These are phyloP conservation scores for Pythium myriotylum DNA, from an alignment of 352 stramenopile genomes.

Conservation along the genomic window DNA sequence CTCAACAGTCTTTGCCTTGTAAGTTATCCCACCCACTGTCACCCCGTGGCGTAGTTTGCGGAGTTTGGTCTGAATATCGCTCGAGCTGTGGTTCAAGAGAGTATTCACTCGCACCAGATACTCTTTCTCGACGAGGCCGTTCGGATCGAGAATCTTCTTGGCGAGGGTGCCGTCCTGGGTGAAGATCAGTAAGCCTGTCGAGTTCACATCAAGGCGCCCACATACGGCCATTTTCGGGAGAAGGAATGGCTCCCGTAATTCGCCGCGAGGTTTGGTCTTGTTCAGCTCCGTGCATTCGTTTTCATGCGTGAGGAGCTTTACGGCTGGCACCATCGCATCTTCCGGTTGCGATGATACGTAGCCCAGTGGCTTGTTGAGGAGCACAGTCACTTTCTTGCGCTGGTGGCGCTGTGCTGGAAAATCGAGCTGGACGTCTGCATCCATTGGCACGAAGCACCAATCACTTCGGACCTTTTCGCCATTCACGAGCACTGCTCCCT, in stretches of 20 bases:
- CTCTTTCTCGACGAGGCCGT: constrained; percentile 77
- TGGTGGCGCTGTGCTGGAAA: constrained; percentile 72
- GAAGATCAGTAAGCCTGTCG: constrained; percentile 78
- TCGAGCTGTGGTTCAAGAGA: constrained; percentile 45
- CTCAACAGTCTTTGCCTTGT: constrained; percentile 77
- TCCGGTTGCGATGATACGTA: constrained; percentile 82
- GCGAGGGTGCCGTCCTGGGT: constrained; percentile 80
- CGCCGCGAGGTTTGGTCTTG: constrained; percentile 36
- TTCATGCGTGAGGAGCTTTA: constrained; percentile 74
- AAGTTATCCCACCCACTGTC: constrained; percentile 63
- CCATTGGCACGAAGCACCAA: constrained; percentile 67
- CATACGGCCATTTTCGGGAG: constrained; percentile 85
- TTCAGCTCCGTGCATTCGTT: constrained; percentile 80
- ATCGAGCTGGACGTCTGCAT: constrained; percentile 63
- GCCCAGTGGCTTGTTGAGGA: constrained; percentile 87
- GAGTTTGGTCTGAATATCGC: constrained; percentile 37
- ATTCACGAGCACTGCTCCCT: constrained; percentile 73
- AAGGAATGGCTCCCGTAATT: constrained; percentile 48
- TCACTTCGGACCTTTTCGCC: constrained; percentile 59
- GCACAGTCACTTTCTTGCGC: constrained; percentile 74
- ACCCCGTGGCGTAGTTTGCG: constrained; percentile 55
- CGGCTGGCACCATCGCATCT: constrained; percentile 58
- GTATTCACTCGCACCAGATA: constrained; percentile 81
- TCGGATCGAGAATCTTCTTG: constrained; percentile 79
- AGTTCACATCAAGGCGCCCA: constrained; percentile 83